These are phyloP conservation scores for Lepidium campestre DNA, from an alignment of 441 rosid species.

Conservation along the genomic window DNA sequence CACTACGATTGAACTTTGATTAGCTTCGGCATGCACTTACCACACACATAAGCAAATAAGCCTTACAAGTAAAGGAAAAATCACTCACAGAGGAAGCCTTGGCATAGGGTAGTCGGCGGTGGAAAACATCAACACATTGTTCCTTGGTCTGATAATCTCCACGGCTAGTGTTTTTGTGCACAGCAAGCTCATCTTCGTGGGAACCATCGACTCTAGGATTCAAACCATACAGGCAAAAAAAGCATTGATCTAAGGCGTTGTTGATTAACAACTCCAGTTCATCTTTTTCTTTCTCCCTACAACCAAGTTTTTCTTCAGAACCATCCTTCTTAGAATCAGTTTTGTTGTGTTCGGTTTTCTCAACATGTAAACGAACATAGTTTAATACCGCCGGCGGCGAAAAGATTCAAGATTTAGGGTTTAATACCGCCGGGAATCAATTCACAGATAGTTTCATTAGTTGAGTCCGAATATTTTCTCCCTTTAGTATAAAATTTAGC, in stretches of 20 bases:
- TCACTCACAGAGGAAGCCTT: constrained; percentile 88
- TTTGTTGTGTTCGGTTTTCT: constrained; percentile 34
- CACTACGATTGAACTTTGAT: neutral
- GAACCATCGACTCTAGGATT: constrained; percentile 91
- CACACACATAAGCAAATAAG: constrained; percentile 1
- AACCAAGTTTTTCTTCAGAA: constrained; percentile 30
- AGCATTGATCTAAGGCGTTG: constrained; percentile 93
- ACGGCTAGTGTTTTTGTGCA: constrained; percentile 87
- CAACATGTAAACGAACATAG: too few relatives aligned
- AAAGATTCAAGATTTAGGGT: too few relatives aligned
- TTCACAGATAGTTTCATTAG: too few relatives aligned
- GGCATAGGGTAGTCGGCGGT: constrained; percentile 87
- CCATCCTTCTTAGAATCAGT: constrained; percentile 36
- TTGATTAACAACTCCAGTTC: constrained; percentile 85
- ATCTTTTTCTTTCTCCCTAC: constrained; percentile 58
- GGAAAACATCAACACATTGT: constrained; percentile 98
- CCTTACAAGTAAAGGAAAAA: constrained; percentile 27
- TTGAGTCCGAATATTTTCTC: too few relatives aligned
- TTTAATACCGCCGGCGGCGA: too few relatives aligned
- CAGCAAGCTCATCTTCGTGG: constrained; percentile 85
- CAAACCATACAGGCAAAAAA: constrained; percentile 96
- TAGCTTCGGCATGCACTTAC: neutral
- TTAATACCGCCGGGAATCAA: too few relatives aligned
- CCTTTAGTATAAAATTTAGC: too few relatives aligned
- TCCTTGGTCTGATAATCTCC: constrained; percentile 99